Evolutionary conservation across 1,284 basidiomycete genomes (phyloP), one percentile per base, ranked within the genome.

Genomic region (Salmacisia buchloeana): DNA sequence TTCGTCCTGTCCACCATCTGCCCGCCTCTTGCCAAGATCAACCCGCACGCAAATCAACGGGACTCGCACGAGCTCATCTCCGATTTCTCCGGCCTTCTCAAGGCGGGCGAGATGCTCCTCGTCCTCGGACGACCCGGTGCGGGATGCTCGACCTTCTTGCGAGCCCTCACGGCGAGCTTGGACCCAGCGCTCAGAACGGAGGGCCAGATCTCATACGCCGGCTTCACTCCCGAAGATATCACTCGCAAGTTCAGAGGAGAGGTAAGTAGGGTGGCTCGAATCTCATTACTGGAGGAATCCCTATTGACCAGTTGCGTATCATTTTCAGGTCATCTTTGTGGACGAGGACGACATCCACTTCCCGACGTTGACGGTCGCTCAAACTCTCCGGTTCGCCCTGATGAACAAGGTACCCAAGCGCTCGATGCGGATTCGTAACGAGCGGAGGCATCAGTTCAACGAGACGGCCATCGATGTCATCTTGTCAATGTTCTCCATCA

Each of bases 401-500:
- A 64, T 59, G 45, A 71, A 68, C 68, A 74, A 74, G 61, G 73
- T 71, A 0, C 73, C 73, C 2, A 62, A 63, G 25, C 59, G 63
- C 27, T 41, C 52, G 0, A 60, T 66, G 13, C 68, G 73, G 7
- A 45, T 72, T 15, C 18, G 59, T 2, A 67, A 66, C 59, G 67
- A 74, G 49, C 63, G 60, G 5, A 58, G 72, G 33, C 31, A 56
- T 12, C 60, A 71, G 9, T 75, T 69, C 59, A 72, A 74, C 71
- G 65, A 75, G 58, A 67, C 59, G 0, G 64, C 60, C 29, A 65
- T 73, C 64, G 67, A 71, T 18, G 70, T 72, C 18, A 57, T 74
- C 52, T 65, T 74, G 56, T 71, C 70, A 54, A 74, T 75, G 70
- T 70, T 81, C 45, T 75, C 73, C n/a, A 73, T 80, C 43, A 49